Evolutionary conservation across 495 filamentous ascomycete genomes (phyloP).

Genomic region (Penicillium pulvis): DNA sequence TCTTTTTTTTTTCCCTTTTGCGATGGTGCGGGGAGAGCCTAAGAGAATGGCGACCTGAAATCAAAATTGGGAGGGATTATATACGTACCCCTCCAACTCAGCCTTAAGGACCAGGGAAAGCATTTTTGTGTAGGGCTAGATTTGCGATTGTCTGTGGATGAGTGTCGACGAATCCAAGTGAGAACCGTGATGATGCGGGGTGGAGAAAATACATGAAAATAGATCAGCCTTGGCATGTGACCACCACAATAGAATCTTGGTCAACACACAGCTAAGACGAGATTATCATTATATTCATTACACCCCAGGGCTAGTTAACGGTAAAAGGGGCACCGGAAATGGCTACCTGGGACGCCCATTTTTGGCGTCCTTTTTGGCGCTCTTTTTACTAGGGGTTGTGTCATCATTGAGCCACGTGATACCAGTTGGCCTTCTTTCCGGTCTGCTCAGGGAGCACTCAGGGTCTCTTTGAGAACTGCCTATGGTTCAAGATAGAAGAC

Average conservation of each 20-base stretch:
- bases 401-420: no score
- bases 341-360: no score
- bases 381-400: no score
- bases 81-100: slow-evolving; percentile 70
- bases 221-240: slow-evolving; percentile 34
- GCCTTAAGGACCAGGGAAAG: slow-evolving; percentile 77
- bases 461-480: no score
- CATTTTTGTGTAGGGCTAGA: slow-evolving; percentile 54
- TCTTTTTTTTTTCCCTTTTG: not conserved
- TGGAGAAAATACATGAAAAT: slow-evolving; percentile 27
- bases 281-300: no score
- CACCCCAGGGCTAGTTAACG: no score
- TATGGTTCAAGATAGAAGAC: no score
- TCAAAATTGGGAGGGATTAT: not conserved
- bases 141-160: slow-evolving; percentile 14
- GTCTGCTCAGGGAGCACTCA: no score
- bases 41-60: not conserved
- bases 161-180: slow-evolving; percentile 5
- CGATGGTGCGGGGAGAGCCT: slow-evolving; percentile 8
- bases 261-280: no score
- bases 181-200: slow-evolving; percentile 28
- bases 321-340: no score
- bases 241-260: slow-evolving; percentile 2
- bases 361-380: no score
- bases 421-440: no score